Evolutionary conservation across 169 alveolate species (phyloP).

Genomic region (Eimeria falciformis): DNA sequence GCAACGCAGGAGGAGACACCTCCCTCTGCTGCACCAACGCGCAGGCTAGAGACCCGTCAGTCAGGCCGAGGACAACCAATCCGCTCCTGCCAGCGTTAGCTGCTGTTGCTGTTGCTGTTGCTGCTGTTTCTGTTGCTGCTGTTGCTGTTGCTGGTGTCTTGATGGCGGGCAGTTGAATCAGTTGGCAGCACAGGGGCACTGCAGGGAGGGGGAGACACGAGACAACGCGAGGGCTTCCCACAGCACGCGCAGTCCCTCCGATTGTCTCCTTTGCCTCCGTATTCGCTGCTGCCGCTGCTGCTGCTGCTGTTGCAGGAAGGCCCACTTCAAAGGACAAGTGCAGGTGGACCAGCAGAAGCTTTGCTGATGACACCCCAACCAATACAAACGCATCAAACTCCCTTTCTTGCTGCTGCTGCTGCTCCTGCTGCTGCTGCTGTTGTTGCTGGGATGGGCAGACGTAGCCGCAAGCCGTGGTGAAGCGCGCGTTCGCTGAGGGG

Average conservation of each 20-base stretch:
- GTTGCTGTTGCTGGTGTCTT: background rate
- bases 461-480: slow-evolving; percentile 16
- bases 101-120: slow-evolving; percentile 1
- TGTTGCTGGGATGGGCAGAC: background rate
- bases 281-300: slow-evolving; percentile 9
- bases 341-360: slow-evolving; percentile 15
- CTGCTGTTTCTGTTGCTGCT: too few species aligned
- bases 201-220: background rate
- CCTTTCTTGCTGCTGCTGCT: slow-evolving; percentile 19
- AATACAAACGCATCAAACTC: slow-evolving; percentile 8
- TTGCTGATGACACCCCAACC: slow-evolving; percentile 35
- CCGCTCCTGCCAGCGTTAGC: slow-evolving; percentile 5
- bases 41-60: slow-evolving; percentile 33
- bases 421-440: slow-evolving; percentile 23
- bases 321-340: background rate
- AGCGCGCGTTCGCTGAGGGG: slow-evolving; percentile 55
- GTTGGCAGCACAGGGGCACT: slow-evolving; percentile 30
- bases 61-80: slow-evolving; percentile 29
- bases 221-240: slow-evolving; percentile 37
- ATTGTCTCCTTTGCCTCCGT: background rate
- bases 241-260: background rate
- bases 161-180: background rate
- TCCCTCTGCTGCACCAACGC: slow-evolving; percentile 2
- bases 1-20: background rate
- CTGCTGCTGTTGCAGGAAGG: background rate